Base-by-base conservation (phyloP, 805 yeast genomes). In the Candida chauliodis region DNA sequence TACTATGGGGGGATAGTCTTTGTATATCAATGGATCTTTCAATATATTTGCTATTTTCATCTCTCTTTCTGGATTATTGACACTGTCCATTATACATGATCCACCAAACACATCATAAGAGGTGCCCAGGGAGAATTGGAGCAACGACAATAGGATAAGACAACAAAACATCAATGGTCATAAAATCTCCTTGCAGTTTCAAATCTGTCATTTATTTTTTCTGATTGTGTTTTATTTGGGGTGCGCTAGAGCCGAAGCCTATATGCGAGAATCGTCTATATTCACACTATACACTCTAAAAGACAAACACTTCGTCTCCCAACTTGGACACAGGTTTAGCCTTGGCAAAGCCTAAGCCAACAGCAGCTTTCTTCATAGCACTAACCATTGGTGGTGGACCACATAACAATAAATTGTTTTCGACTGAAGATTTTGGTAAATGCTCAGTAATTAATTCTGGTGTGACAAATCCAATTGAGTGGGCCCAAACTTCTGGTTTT, bases 381-480 rank as follows among this genome's bases (percentile, higher is more conserved):
- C 85, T 75, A 32, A 83, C 79, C 96, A 90, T 85, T 45, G 91
- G 89, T 44, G 95, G 95, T 34, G 97, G 97, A 31, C 96, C 98
- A 66, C 97, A 90, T 40, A 90, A 63, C 55, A 91, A 76, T 50
- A 91, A 70, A 69, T 84, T 84, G 43, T 77, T 67, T 49, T 79
- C 80, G 28, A 63, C 69, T 28, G 78, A 54, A 20, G 87, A 69
- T 38, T 71, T 68, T 31, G 95, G 90, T 51, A 84, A 71, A 53
- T 75, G 69, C 37, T 70, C 66, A 50, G 74, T 72, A 62, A 90
- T 68, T 48, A 86, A 68, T 32, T 85, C 95, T 35, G 78, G 75
- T 29, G 95, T 84, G 40, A 89, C 79, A 52, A 79, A 89, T 20
- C 98, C 98, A 34, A 70, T 69, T 39, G 80, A 79, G 38, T 95